phyloP scores from a whole-genome alignment of 208 protist species.

The Wallacemonas sp. region DNA sequence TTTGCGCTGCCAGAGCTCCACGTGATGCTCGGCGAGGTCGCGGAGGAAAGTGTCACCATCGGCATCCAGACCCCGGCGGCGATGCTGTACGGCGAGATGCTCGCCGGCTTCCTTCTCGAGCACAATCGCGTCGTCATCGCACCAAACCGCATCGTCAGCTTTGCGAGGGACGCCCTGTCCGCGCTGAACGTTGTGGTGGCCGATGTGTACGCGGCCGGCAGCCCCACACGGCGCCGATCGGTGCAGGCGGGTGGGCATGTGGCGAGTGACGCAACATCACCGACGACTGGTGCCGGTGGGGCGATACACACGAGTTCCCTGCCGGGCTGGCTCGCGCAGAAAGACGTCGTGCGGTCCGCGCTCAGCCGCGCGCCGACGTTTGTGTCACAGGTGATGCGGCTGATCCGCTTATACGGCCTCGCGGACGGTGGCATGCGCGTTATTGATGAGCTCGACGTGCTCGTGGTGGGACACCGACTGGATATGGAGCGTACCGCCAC shows the following conservation, averaged over 20 bases:
- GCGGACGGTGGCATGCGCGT: slow-evolving; percentile 33
- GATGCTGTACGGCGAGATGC: slow-evolving; percentile 71
- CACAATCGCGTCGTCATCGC: slow-evolving; percentile 53
- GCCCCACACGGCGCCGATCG: too few relatives aligned
- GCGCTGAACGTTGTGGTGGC: background rate
- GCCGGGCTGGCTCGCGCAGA: slow-evolving; percentile 12
- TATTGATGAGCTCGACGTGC: slow-evolving; percentile 44
- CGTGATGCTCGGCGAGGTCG: slow-evolving; percentile 65
- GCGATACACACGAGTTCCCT: background rate
- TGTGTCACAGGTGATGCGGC: slow-evolving; percentile 39
- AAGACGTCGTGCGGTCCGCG: slow-evolving; percentile 25
- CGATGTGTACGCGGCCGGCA: background rate
- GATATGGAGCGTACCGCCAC: slow-evolving; percentile 13
- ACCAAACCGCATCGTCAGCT: slow-evolving; percentile 44
- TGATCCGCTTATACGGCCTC: slow-evolving; percentile 53
- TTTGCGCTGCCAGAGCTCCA: slow-evolving; percentile 77
- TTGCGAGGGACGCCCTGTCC: slow-evolving; percentile 36
- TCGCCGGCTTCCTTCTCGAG: slow-evolving; percentile 67
- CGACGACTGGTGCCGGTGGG: too few relatives aligned
- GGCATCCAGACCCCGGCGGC: slow-evolving; percentile 51
- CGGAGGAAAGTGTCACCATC: slow-evolving; percentile 53
- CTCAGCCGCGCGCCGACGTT: slow-evolving; percentile 31
- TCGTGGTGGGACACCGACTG: slow-evolving; percentile 25
- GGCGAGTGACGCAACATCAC: too few relatives aligned
- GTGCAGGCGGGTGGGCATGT: too few relatives aligned